Conservation (phyloP, 1,284 basidiomycete species). For the Ganoderma lucidum region DNA sequence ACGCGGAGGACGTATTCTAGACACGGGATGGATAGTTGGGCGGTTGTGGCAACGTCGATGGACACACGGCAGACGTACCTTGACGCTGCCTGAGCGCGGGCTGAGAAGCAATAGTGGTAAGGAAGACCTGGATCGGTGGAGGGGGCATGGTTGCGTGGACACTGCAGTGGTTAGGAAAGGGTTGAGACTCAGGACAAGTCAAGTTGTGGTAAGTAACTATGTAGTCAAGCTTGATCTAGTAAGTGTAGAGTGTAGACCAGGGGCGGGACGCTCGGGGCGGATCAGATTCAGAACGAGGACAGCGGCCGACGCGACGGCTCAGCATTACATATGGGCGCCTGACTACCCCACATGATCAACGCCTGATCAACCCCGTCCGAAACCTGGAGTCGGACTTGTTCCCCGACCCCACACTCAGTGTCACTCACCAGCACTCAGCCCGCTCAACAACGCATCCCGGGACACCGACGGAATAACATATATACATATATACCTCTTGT, state of each 20-base stretch:
- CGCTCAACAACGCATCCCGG: conserved; percentile 9
- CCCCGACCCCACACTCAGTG: conserved; percentile 14
- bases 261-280: conserved; percentile 16
- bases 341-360: conserved; percentile 29
- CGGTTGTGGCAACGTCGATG: neutral
- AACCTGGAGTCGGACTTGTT: conserved; percentile 18
- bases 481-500: neutral
- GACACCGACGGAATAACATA: conserved; percentile 16
- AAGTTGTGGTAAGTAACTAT: neutral
- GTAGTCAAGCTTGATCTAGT: neutral
- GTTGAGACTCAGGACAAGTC: neutral
- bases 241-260: neutral
- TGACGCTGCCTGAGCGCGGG: conserved; percentile 78
- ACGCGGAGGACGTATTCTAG: conserved; percentile 78
- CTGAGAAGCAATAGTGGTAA: conserved; percentile 87
- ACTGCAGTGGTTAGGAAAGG: neutral
- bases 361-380: conserved; percentile 10
- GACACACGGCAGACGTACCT: conserved; percentile 31
- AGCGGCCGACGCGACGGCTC: conserved; percentile 13
- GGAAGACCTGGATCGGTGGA: conserved; percentile 80
- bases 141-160: conserved; percentile 60
- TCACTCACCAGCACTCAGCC: neutral
- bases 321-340: conserved; percentile 18
- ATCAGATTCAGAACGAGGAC: conserved; percentile 14
- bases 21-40: neutral